Evolutionary conservation across 495 filamentous ascomycete genomes (phyloP).

Genomic region (Penicillium bialowiezense): DNA sequence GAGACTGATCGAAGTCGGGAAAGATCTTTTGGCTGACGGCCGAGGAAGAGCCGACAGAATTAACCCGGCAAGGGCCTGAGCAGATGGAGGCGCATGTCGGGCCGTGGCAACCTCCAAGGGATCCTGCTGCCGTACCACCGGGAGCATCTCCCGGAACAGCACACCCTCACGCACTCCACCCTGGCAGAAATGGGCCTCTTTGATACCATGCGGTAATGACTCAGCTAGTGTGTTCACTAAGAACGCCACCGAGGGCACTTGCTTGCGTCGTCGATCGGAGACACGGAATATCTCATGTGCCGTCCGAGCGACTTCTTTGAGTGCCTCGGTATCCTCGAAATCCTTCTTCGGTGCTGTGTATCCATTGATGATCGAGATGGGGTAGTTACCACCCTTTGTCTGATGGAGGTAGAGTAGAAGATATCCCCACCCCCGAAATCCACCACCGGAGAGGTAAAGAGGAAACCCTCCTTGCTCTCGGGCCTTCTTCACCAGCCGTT

Average conservation of each 20-base stretch:
- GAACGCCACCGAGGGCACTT: slow-evolving; percentile 81
- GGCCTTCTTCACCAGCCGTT: slow-evolving; percentile 42
- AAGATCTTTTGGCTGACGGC: slow-evolving; percentile 15
- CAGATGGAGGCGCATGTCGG: slow-evolving; percentile 44
- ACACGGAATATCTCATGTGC: slow-evolving; percentile 68
- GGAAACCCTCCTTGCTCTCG: slow-evolving; percentile 55
- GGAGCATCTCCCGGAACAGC: slow-evolving; percentile 62
- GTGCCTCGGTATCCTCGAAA: slow-evolving; percentile 59
- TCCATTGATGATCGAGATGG: slow-evolving; percentile 80
- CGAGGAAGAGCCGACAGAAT: slow-evolving; percentile 45
- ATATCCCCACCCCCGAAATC: slow-evolving; percentile 88
- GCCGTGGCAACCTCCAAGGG: slow-evolving; percentile 62
- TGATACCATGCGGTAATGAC: slow-evolving; percentile 64
- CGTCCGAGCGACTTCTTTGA: slow-evolving; percentile 49
- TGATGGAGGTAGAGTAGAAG: slow-evolving; percentile 62
- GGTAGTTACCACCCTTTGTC: slow-evolving; percentile 68
- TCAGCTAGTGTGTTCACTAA: slow-evolving; percentile 69
- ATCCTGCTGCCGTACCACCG: slow-evolving; percentile 55
- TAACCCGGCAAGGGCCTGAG: slow-evolving; percentile 35
- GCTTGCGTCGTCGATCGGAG: slow-evolving; percentile 73
- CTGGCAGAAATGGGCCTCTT: slow-evolving; percentile 75
- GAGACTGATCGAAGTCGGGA: slow-evolving; percentile 36
- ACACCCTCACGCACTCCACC: slow-evolving; percentile 84
- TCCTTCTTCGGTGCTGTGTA: slow-evolving; percentile 60
- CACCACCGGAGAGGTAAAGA: slow-evolving; percentile 81